These are phyloP conservation scores for Suaeda aralocaspica DNA, from an alignment of 148 eudicot species.

Conservation along the genomic window DNA sequence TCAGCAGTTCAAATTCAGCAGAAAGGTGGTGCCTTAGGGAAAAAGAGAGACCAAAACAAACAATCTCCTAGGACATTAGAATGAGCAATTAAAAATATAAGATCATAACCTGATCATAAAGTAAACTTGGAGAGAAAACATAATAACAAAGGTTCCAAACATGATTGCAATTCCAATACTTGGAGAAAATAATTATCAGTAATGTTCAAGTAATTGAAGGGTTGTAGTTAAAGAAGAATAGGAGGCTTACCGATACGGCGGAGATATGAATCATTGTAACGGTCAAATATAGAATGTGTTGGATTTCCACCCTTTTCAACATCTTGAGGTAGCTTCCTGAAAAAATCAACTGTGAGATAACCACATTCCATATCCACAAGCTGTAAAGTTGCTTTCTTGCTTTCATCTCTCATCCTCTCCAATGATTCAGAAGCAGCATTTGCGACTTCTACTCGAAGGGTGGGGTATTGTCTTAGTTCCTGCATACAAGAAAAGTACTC, in stretches of 20 bases:
- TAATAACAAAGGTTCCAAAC: no score
- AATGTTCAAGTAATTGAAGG: no score
- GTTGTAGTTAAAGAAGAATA: no score
- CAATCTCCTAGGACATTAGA: neutral
- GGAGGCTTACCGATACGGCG: constrained; percentile 75
- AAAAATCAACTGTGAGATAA: constrained; percentile 89
- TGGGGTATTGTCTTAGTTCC: constrained; percentile 93
- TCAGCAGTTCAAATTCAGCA: neutral
- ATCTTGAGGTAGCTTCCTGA: constrained; percentile 98
- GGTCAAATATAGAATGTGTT: constrained; percentile 90
- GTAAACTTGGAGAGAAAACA: neutral
- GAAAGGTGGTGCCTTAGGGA: neutral
- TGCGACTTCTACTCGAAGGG: constrained; percentile 74
- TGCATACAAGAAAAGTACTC: constrained; percentile 31
- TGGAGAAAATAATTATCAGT: no score
- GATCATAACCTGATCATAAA: neutral
- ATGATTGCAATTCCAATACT: no score
- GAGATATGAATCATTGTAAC: constrained; percentile 88
- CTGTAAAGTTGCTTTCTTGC: constrained; percentile 84
- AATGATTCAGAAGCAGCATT: constrained; percentile 79
- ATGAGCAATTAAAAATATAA: neutral
- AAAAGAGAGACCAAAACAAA: neutral
- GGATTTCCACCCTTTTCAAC: constrained; percentile 99
- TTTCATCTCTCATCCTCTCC: constrained; percentile 89
- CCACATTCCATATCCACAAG: constrained; percentile 94